Base-by-base conservation (phyloP, 2,329 filamentous ascomycete species). In the Exophiala lecanii-corni region DNA sequence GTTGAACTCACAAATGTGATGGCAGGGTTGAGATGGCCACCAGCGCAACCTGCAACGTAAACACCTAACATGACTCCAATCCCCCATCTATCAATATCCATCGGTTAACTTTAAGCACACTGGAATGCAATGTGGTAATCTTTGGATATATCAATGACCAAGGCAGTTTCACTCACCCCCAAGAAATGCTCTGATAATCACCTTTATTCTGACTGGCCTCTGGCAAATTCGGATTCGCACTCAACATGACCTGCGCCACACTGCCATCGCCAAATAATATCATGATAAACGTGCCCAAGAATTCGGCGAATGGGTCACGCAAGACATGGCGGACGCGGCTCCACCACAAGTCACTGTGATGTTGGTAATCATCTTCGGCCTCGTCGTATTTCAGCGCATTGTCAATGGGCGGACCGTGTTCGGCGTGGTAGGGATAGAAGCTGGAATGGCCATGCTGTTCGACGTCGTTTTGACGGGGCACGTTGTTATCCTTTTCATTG, bases 1-100 rank as follows among this genome's bases (percentile, higher is more conserved):
- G 23, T 26, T 26, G 23, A n/a, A n/a, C 23, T 26, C 12, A 26
- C 70, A 16, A 84, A 68, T 1, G 79, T 82, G 19, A 84, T 72
- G n/a, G 77, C 80, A 0, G 80, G 76, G 58, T 78, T 79, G 49
- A 84, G 66, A 55, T 81, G 79, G 3, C 75, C 78, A 5, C 81
- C 78, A 12, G 55, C 53, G 32, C 43, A 55, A 39, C 75, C 75
- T 4, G 70, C 70, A n/a, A 76, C 72, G 55, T 82, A 82, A 21
- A 82, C 72, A 7, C 79, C 78, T 4, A 82, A 64, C 75, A 81
- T 81, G 45, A 80, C 74, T 3, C 74, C 78, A 9, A 81, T 63
- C n/a, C 75, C 68, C 65, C 67, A 62, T 17, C 56, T 59, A 36
- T 50, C 19, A 48, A n/a, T n/a, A n/a, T n/a, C n/a, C n/a, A n/a